phyloP scores from a whole-genome alignment of 129 eudicot genomes.

The Flaveria linearis region DNA sequence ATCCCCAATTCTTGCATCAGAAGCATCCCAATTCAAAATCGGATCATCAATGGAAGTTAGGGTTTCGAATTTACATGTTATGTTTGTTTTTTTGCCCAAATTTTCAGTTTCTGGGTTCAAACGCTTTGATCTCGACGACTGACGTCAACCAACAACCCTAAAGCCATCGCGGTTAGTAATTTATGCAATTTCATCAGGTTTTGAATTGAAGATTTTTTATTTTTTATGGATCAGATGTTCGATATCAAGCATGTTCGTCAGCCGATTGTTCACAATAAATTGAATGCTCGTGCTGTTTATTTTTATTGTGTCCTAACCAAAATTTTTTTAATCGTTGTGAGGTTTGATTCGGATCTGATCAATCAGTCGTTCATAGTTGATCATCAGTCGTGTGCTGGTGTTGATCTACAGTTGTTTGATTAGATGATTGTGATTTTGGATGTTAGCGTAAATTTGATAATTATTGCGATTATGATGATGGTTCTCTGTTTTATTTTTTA shows the following conservation, averaged over 20 bases:
- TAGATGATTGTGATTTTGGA: not conserved
- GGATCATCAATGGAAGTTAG: slow-evolving; percentile 32
- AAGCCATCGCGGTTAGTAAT: slow-evolving; percentile 74
- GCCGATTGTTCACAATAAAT: not conserved
- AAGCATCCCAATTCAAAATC: slow-evolving; percentile 21
- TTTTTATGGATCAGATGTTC: not conserved
- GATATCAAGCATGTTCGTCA: not conserved
- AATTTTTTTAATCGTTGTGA: not conserved
- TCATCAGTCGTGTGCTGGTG: not conserved
- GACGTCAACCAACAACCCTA: slow-evolving; percentile 55
- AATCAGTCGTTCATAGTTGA: not conserved
- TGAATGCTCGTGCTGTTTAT: not conserved
- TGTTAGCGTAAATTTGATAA: slow-evolving; percentile 2
- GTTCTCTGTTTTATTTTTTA: not conserved
- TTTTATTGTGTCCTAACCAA: not conserved
- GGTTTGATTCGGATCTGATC: slow-evolving; percentile 10
- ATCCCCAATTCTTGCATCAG: not conserved
- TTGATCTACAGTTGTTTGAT: not conserved
- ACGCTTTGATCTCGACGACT: slow-evolving; percentile 57
- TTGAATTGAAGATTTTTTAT: not conserved
- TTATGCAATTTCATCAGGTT: not conserved
- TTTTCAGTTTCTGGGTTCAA: slow-evolving; percentile 46
- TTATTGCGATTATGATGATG: not conserved
- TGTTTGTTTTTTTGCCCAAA: slow-evolving; percentile 31
- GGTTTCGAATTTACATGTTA: slow-evolving; percentile 22